Evolutionary conservation across 305 asterid genomes (phyloP).

Genomic region (Rubia tinctorum): DNA sequence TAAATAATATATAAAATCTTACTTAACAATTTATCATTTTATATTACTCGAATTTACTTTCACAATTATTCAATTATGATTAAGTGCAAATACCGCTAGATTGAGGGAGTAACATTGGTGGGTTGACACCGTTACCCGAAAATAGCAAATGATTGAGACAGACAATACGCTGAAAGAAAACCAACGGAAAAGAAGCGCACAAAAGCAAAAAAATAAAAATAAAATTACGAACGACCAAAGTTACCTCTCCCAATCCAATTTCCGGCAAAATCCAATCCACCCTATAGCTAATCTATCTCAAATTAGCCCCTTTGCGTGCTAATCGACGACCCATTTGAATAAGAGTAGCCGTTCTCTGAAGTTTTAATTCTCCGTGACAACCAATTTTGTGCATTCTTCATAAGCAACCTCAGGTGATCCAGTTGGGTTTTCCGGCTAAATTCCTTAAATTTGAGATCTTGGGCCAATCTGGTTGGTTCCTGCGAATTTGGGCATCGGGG

Average conservation of each 20-base stretch:
- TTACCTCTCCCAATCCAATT: constrained; percentile 4
- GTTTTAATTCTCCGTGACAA: neutral
- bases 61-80: too few species aligned
- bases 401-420: constrained; percentile 14
- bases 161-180: neutral
- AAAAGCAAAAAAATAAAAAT: too few species aligned
- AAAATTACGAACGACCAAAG: neutral
- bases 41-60: too few species aligned
- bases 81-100: too few species aligned
- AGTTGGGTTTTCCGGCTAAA: neutral
- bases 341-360: neutral
- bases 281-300: neutral
- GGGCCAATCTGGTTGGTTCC: constrained; percentile 14
- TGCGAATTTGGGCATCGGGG: constrained; percentile 19
- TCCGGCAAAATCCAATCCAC: constrained; percentile 5
- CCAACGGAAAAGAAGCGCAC: neutral
- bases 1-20: too few species aligned
- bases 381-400: neutral
- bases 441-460: constrained; percentile 8
- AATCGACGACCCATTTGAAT: neutral
- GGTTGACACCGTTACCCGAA: too few species aligned
- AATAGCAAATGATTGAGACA: neutral
- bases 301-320: neutral
- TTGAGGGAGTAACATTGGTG: too few species aligned
- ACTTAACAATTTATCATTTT: too few species aligned